phyloP scores from a whole-genome alignment of 2,329 filamentous ascomycete genomes.

The Ceratocystis huliohia region DNA sequence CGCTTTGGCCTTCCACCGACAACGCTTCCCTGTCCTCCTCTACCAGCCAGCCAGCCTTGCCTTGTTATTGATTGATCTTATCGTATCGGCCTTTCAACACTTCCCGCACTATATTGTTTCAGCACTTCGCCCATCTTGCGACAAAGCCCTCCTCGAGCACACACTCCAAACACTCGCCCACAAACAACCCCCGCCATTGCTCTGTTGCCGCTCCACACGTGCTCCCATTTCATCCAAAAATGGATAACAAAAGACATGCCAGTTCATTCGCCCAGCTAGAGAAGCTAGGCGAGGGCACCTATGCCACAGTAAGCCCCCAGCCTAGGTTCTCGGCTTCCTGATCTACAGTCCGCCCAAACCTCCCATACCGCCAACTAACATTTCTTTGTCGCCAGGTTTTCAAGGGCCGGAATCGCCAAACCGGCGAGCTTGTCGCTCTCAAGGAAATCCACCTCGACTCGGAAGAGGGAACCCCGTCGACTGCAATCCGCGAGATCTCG shows the following conservation, averaged over 20 bases:
- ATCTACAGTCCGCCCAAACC: background rate
- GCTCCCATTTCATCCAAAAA: constrained; percentile 30
- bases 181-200: no score
- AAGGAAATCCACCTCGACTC: constrained; percentile 99
- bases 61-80: no score
- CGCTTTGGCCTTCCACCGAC: no score
- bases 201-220: constrained; percentile 6
- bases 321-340: background rate
- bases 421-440: constrained; percentile 86
- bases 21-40: no score
- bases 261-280: constrained; percentile 99
- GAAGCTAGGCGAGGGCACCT: constrained; percentile 96
- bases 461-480: constrained; percentile 93
- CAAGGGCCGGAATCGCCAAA: constrained; percentile 94
- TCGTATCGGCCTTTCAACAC: no score
- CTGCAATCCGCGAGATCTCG: constrained; percentile 94
- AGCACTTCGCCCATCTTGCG: no score
- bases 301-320: constrained; percentile 65
- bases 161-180: no score
- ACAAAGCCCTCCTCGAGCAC: no score
- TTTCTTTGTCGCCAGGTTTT: constrained; percentile 54
- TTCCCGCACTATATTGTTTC: no score
- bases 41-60: no score
- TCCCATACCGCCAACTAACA: background rate
- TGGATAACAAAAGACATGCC: constrained; percentile 87